Conservation (phyloP, 495 filamentous ascomycete genomes). For the Gamarada debralockiae region DNA sequence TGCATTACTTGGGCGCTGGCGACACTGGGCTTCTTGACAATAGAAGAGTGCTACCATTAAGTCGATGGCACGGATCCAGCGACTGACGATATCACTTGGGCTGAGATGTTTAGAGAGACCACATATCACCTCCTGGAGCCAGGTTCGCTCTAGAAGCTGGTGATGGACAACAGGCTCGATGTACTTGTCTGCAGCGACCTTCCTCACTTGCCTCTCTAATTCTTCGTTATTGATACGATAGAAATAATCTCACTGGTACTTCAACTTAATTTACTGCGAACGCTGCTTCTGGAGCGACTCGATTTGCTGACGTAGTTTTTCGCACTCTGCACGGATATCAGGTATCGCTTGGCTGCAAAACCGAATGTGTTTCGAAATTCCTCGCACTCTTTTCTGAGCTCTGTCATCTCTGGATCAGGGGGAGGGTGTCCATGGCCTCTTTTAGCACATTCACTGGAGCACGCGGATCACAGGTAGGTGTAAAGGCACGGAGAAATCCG, state of each 20-base stretch:
- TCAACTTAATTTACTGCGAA: background rate
- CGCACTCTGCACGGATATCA: background rate
- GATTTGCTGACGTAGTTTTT: background rate
- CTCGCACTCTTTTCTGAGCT: background rate
- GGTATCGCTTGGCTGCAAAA: background rate
- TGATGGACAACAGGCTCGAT: constrained; percentile 6
- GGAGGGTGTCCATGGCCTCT: constrained; percentile 1
- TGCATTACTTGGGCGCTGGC: background rate
- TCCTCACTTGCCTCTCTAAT: constrained; percentile 6
- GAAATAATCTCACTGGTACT: constrained; percentile 9
- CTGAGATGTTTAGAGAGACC: constrained; percentile 1
- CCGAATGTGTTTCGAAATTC: background rate
- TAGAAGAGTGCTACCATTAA: constrained; percentile 7
- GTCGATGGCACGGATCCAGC: background rate
- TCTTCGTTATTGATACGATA: constrained; percentile 9
- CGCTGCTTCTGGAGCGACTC: background rate
- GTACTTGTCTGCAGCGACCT: constrained; percentile 3
- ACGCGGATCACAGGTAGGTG: constrained; percentile 3
- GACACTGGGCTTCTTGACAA: constrained; percentile 8
- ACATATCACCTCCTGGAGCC: constrained; percentile 4
- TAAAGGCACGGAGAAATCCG: constrained; percentile 5
- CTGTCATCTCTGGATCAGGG: background rate
- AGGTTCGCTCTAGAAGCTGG: constrained; percentile 8
- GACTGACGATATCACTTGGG: background rate
- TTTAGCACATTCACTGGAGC: constrained; percentile 2